Conservation (phyloP, 2,329 filamentous ascomycete species). For the Catunica adiposa region DNA sequence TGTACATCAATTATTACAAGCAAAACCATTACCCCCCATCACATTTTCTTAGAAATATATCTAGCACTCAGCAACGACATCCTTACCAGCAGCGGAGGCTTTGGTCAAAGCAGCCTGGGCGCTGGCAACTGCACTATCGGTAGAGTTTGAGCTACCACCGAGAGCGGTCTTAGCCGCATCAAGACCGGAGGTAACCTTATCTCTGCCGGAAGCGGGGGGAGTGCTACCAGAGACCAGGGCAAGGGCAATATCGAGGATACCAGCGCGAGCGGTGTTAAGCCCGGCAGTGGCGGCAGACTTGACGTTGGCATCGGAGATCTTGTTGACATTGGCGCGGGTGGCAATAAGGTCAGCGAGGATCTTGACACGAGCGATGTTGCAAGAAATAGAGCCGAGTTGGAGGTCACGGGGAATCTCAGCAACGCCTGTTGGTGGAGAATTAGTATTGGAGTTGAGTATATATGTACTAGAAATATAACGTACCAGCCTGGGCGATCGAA, state of each 20-base stretch:
- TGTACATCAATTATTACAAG: not conserved
- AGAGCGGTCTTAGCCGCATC: constrained; percentile 3
- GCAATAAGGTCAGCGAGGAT: constrained; percentile 9
- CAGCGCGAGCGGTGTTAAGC: constrained; percentile 3
- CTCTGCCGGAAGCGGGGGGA: constrained; percentile 1
- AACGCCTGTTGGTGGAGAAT: not conserved
- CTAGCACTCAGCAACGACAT: constrained; percentile 8
- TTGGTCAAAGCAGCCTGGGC: constrained; percentile 1
- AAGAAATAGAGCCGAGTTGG: constrained; percentile 5
- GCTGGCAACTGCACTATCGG: constrained; percentile 3
- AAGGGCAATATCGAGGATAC: constrained; percentile 10
- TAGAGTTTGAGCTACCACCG: constrained; percentile 1
- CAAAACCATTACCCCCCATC: not conserved
- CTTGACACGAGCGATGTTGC: constrained; percentile 12
- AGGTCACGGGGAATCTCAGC: constrained; percentile 8
- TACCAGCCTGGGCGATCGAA: constrained; percentile 8
- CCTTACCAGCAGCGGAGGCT: constrained; percentile 1
- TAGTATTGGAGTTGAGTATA: not conserved
- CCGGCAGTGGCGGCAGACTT: constrained; percentile 6
- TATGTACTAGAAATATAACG: not conserved
- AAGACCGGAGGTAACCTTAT: constrained; percentile 9
- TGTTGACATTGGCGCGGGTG: constrained; percentile 5
- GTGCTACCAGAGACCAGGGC: constrained; percentile 6
- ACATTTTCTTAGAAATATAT: not conserved
- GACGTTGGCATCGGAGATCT: constrained; percentile 7